Evolutionary conservation across 2,329 filamentous ascomycete genomes (phyloP).

Genomic region (Zalaria sp.): DNA sequence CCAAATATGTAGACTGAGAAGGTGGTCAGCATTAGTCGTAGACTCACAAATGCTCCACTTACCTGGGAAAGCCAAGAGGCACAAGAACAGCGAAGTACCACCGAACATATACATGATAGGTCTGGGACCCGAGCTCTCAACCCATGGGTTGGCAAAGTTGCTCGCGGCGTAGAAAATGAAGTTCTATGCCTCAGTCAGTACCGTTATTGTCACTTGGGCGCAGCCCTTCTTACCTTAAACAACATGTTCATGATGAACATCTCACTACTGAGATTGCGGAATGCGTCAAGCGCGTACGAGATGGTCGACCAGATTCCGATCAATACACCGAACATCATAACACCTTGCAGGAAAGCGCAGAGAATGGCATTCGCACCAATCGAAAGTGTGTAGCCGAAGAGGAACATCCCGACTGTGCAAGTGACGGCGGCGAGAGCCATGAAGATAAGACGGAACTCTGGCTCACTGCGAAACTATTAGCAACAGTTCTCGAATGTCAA

Average conservation of each 20-base stretch:
- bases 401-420: conserved; percentile 14
- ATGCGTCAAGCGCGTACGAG: conserved; percentile 14
- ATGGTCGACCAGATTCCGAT: conserved; percentile 13
- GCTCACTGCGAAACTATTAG: conserved; percentile 9
- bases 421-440: conserved; percentile 6
- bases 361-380: conserved; percentile 10
- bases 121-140: conserved; percentile 10
- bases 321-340: conserved; percentile 15
- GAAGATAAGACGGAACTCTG: conserved; percentile 16
- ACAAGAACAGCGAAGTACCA: conserved; percentile 13
- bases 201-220: not conserved
- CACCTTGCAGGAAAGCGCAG: conserved; percentile 15
- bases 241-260: conserved; percentile 19
- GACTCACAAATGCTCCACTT: too few species aligned
- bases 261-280: conserved; percentile 14
- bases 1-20: conserved; percentile 14
- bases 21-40: too few species aligned
- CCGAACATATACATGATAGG: conserved; percentile 17
- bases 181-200: conserved; percentile 8
- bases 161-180: conserved; percentile 17
- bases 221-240: conserved; percentile 9
- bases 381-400: conserved; percentile 12
- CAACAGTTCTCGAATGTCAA: not conserved
- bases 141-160: conserved; percentile 16
- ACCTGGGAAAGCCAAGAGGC: conserved; percentile 10